phyloP scores from a whole-genome alignment of 2,329 filamentous ascomycete genomes.

The Raffaelea ambrosiae region DNA sequence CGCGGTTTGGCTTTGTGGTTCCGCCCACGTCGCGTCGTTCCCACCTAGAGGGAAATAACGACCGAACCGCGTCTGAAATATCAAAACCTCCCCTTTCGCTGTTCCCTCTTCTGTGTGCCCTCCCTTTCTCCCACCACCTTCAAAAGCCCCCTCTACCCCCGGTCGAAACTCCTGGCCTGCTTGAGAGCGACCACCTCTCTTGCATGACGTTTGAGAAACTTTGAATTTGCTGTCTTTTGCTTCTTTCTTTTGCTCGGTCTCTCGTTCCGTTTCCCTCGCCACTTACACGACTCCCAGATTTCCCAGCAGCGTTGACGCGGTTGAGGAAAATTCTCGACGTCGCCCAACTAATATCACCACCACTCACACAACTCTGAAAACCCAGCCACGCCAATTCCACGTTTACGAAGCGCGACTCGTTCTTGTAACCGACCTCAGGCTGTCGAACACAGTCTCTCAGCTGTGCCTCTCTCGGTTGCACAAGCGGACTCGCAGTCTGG shows the following conservation, averaged over 20 bases:
- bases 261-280: neutral
- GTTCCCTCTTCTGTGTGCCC: neutral
- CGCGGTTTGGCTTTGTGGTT: slow-evolving; percentile 8
- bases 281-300: neutral
- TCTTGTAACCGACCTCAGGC: too few species aligned
- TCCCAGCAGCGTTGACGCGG: neutral
- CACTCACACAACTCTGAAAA: too few species aligned
- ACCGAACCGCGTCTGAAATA: slow-evolving; percentile 15
- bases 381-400: neutral
- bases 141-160: neutral
- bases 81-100: slow-evolving; percentile 9
- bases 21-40: slow-evolving; percentile 11
- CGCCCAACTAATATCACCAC: neutral
- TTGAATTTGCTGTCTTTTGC: neutral
- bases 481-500: neutral
- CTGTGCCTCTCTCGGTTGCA: neutral
- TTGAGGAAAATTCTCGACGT: too few species aligned
- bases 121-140: neutral
- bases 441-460: too few species aligned
- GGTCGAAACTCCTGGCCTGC: neutral
- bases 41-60: slow-evolving; percentile 12
- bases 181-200: neutral
- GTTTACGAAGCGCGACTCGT: too few species aligned
- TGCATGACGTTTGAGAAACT: neutral
- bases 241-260: neutral